phyloP scores from a whole-genome alignment of 805 yeast genomes.

The Candida xyloterini region DNA sequence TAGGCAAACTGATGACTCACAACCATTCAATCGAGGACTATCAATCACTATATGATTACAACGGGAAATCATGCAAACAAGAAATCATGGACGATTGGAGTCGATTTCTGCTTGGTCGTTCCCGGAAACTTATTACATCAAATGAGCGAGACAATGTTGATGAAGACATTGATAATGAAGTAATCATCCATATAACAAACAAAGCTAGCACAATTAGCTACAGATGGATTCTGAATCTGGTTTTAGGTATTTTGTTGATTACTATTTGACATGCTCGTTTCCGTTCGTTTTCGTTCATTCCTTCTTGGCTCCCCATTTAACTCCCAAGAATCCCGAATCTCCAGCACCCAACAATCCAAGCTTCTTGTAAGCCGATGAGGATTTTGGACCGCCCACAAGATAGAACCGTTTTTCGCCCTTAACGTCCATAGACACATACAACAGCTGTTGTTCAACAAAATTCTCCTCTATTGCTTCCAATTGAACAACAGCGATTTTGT shows the following conservation, averaged over 20 bases:
- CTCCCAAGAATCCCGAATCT: conserved; percentile 67
- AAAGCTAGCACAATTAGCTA: neutral
- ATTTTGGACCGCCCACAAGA: conserved; percentile 58
- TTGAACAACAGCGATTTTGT: conserved; percentile 64
- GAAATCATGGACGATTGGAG: conserved; percentile 28
- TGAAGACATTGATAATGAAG: conserved; percentile 17
- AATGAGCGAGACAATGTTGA: conserved; percentile 15
- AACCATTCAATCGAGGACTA: conserved; percentile 15
- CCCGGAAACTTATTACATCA: conserved; percentile 9
- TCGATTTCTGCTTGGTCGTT: conserved; percentile 22
- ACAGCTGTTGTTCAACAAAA: conserved; percentile 63
- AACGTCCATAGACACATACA: conserved; percentile 72
- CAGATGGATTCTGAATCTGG: conserved; percentile 1
- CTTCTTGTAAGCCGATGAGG: conserved; percentile 41
- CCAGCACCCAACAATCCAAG: conserved; percentile 40
- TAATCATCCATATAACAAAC: neutral
- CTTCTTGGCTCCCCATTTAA: conserved; percentile 81
- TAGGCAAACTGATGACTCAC: conserved; percentile 15
- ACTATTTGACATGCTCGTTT: conserved; percentile 6
- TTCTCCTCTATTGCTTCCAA: conserved; percentile 76
- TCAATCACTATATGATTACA: conserved; percentile 19
- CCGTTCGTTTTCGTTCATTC: conserved; percentile 28
- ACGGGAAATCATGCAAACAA: conserved; percentile 25
- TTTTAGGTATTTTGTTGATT: neutral
- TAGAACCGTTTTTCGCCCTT: conserved; percentile 68